Evolutionary conservation across 495 filamentous ascomycete species (phyloP), one percentile per base, ranked within the genome.

Genomic region (Podospora sp.): DNA sequence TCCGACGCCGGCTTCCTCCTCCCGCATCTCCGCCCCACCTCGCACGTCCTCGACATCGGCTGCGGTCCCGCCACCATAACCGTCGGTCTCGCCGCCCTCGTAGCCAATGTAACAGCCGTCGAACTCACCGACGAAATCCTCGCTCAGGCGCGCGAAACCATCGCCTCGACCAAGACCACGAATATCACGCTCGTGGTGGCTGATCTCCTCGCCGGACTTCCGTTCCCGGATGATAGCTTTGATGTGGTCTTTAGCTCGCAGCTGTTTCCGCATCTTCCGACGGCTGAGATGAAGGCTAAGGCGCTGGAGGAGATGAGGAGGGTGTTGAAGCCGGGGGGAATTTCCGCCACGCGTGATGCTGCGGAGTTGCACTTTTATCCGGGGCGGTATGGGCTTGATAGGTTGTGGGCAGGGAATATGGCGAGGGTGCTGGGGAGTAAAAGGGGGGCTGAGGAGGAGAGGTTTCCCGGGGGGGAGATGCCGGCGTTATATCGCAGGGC

Each of bases 31-130:
- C 72, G 73, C 22, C 80, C 84, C 0, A 57, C 75, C 51, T 78
- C 82, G 73, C 74, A 78, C 18, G 83, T 88, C 40, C 82, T 88
- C 35, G 86, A 88, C 68, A 77, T 88, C 29, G 86, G 86, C 55
- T 88, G 86, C 71, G 85, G 86, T 16, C 85, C 85, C 0, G 86
- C 85, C 21, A 85, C 80, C 25, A 88, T 89, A 60, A 87, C 85
- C 0, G 71, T 81, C 0, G 85, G 83, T 56, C 71, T 88, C 7
- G 85, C 85, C 11, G 62, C 66, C 0, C 72, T 78, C 40, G 81
- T 84, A 0, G 80, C 84, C 0, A 52, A 81, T 35, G 77, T 85
- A 4, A 71, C 64, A 0, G 71, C 72, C 20, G 29, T 76, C 46
- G 73, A 78, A 33, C 67, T 67, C 29, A 66, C 60, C 20, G 69